Evolutionary conservation across 2,329 filamentous ascomycete species (phyloP), one percentile per base, ranked within the genome.

Genomic region (Onygenales sp.): DNA sequence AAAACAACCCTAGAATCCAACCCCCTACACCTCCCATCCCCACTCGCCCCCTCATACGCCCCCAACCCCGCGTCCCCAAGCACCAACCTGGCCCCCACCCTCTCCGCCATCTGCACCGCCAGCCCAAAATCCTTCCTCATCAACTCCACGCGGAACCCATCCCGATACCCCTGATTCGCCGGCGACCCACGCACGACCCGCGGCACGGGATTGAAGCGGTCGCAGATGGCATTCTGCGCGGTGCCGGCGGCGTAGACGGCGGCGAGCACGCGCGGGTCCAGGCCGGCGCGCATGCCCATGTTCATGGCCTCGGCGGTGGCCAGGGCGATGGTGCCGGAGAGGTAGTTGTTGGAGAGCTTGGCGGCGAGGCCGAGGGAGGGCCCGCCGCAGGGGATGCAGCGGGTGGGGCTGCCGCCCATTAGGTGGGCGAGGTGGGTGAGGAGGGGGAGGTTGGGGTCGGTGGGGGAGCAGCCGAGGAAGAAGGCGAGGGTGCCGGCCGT

Each of bases 321-420:
- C 51, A 84, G 80, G 5, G 79, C 76, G 54, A 83, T 82, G 21
- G 82, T 67, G 1, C 78, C 79, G 0, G 76, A 80, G 48, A 77
- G 72, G 62, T 84, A 84, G 59, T 84, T 84, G 61, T 84, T 84
- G 52, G 74, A 80, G 5, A 83, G 66, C 64, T 83, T 84, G 0
- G 80, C 79, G 0, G 78, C 75, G 2, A 84, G 72, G 0, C 81
- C 80, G 0, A 82, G 69, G 0, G 75, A 76, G 0, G 77, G 73
- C 0, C 74, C 78, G 2, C 80, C 80, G 58, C 80, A 83, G 4
- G 78, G 69, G 49, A 83, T 77, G 42, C 81, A 66, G 50, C 76
- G 68, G 44, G 70, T 70, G 21, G 21, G 21, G 21, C 21, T 27
- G 21, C 21, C 21, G 32, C 80, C 80, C 77, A 83, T 81, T 42